phyloP scores from a whole-genome alignment of 225 moss, liverwort and hornwort genomes.

The Bryoerythrophyllum caledonicum region DNA sequence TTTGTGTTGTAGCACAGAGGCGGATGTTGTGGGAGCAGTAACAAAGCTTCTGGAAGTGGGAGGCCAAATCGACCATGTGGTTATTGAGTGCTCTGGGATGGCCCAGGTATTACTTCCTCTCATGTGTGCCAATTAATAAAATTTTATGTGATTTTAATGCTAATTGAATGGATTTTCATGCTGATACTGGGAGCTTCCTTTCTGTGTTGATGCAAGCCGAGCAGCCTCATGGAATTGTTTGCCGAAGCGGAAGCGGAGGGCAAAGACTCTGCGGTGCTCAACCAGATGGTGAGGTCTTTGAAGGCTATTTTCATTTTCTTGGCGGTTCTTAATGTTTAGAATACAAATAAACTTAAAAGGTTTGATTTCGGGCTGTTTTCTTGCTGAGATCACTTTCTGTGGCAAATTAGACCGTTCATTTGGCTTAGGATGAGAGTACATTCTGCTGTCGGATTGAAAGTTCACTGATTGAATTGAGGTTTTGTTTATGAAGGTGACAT shows the following conservation, averaged over 20 bases:
- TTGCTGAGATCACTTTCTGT: background rate
- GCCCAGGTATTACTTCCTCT: constrained; percentile 46
- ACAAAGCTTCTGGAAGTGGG: constrained; percentile 38
- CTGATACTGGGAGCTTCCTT: constrained; percentile 24
- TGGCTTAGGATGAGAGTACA: background rate
- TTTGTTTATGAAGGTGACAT: constrained; percentile 48
- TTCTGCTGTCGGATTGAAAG: background rate
- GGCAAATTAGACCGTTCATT: background rate
- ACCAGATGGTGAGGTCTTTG: constrained; percentile 41
- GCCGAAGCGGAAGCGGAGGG: constrained; percentile 49
- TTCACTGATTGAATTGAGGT: constrained; percentile 18
- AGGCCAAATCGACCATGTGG: constrained; percentile 51
- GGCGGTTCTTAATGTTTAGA: too few relatives aligned
- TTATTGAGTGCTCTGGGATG: constrained; percentile 69
- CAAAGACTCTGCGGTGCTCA: constrained; percentile 37
- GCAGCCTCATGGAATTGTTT: constrained; percentile 60
- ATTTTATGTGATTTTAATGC: background rate
- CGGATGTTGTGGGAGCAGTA: constrained; percentile 44
- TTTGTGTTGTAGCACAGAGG: constrained; percentile 51
- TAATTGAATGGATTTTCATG: background rate
- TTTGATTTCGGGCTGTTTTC: too few relatives aligned
- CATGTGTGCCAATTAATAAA: background rate
- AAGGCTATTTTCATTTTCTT: background rate
- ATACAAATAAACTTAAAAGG: too few relatives aligned
- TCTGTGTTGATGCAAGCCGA: constrained; percentile 46